phyloP scores from a whole-genome alignment of 805 yeast genomes.

The Teunomyces atbi region DNA sequence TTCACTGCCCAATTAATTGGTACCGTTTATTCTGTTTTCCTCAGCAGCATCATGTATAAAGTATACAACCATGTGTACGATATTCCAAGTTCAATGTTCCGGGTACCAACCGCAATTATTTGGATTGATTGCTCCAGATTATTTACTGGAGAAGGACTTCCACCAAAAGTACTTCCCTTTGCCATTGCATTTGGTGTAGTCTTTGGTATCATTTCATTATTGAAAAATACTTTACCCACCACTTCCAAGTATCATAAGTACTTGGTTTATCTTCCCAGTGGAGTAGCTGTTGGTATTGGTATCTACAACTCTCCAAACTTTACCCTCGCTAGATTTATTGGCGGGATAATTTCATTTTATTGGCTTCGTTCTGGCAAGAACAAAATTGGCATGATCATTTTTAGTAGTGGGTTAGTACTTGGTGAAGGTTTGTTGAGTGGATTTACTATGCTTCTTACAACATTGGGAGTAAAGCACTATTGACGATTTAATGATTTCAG shows the following conservation, averaged over 20 bases:
- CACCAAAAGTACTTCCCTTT: slow-evolving; percentile 67
- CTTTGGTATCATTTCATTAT: slow-evolving; percentile 67
- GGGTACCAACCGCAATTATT: slow-evolving; percentile 92
- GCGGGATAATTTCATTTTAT: slow-evolving; percentile 67
- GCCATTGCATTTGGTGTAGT: slow-evolving; percentile 60
- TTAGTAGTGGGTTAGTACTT: slow-evolving; percentile 86
- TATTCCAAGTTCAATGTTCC: slow-evolving; percentile 76
- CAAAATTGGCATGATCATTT: slow-evolving; percentile 75
- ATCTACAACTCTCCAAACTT: slow-evolving; percentile 92
- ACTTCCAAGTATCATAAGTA: slow-evolving; percentile 36
- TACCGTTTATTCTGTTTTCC: slow-evolving; percentile 74
- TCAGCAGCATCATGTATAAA: slow-evolving; percentile 79
- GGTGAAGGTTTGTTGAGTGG: slow-evolving; percentile 94
- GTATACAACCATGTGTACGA: slow-evolving; percentile 79
- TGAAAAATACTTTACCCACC: slow-evolving; percentile 55
- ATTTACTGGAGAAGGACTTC: slow-evolving; percentile 88
- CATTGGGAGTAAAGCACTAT: slow-evolving; percentile 40
- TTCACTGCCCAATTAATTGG: slow-evolving; percentile 89
- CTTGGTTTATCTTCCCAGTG: slow-evolving; percentile 73
- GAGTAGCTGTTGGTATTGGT: slow-evolving; percentile 97
- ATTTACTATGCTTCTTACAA: slow-evolving; percentile 73
- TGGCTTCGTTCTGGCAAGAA: slow-evolving; percentile 45
- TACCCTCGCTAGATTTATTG: slow-evolving; percentile 88
- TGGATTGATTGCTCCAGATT: slow-evolving; percentile 96
- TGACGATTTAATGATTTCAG: slow-evolving; percentile 3